Conservation (phyloP, 805 yeast species). For the Ogataea naganishii region DNA sequence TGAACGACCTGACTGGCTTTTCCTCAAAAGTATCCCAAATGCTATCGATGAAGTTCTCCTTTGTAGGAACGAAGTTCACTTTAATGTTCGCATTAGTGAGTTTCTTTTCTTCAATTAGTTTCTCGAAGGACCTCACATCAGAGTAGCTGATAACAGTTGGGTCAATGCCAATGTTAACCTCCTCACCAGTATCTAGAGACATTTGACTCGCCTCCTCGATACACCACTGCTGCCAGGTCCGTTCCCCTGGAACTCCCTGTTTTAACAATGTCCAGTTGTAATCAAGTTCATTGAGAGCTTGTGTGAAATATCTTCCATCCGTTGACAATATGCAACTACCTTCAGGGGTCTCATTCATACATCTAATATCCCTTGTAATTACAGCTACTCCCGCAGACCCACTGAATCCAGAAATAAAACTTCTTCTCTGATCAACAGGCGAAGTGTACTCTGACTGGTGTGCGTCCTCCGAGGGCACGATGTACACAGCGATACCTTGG, state of each 20-base stretch:
- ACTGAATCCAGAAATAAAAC: slow-evolving; percentile 49
- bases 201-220: slow-evolving; percentile 40
- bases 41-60: slow-evolving; percentile 37
- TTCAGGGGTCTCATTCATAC: slow-evolving; percentile 43
- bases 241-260: slow-evolving; percentile 41
- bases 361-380: slow-evolving; percentile 42
- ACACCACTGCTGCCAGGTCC: slow-evolving; percentile 53
- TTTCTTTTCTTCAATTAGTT: slow-evolving; percentile 21
- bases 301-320: slow-evolving; percentile 54
- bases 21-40: slow-evolving; percentile 52
- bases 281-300: slow-evolving; percentile 50
- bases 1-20: slow-evolving; percentile 46
- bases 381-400: slow-evolving; percentile 59
- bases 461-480: slow-evolving; percentile 51
- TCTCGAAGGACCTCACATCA: slow-evolving; percentile 24
- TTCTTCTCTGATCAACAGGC: slow-evolving; percentile 42
- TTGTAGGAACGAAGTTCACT: slow-evolving; percentile 34
- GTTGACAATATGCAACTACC: slow-evolving; percentile 49
- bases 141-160: slow-evolving; percentile 37
- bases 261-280: slow-evolving; percentile 50
- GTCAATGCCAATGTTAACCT: slow-evolving; percentile 33
- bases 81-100: slow-evolving; percentile 19
- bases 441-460: slow-evolving; percentile 60
- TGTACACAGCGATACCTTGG: slow-evolving; percentile 56
- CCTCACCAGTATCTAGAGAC: slow-evolving; percentile 35